Conservation (phyloP, 306 rosid species). For the Arachis stenosperma region DNA sequence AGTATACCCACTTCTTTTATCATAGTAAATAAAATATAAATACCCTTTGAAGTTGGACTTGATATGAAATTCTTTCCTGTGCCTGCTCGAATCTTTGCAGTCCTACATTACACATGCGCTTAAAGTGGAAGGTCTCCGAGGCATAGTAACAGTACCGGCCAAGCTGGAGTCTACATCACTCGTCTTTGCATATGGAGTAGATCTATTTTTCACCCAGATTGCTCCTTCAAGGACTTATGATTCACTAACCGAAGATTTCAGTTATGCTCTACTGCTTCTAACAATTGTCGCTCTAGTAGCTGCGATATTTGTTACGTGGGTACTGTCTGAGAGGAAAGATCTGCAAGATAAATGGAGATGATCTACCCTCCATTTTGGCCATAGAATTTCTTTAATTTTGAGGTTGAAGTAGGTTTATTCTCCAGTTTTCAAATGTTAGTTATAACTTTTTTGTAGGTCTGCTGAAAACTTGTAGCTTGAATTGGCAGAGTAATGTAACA, state of each 20-base stretch:
- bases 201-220: conserved; percentile 82
- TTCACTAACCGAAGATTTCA: conserved; percentile 98
- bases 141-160: conserved; percentile 83
- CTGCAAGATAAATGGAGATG: conserved; percentile 94
- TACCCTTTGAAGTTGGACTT: too few relatives aligned
- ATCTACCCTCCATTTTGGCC: conserved; percentile 36
- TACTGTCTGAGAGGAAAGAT: conserved; percentile 87
- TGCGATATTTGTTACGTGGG: conserved; percentile 88
- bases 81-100: conserved; percentile 54
- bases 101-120: conserved; percentile 83
- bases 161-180: conserved; percentile 94
- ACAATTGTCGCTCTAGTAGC: conserved; percentile 88
- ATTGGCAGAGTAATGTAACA: conserved; percentile 51
- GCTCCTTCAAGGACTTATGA: conserved; percentile 96
- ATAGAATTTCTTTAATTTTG: conserved; percentile 27
- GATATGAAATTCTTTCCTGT: conserved; percentile 26
- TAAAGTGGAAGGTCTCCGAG: conserved; percentile 87
- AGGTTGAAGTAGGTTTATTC: conserved; percentile 39
- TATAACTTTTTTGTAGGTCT: conserved; percentile 35
- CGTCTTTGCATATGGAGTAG: conserved; percentile 89
- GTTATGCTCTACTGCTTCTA: conserved; percentile 93
- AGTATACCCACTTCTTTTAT: conserved; percentile 8
- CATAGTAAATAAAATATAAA: not conserved
- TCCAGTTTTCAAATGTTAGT: conserved; percentile 28
- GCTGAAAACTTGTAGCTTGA: conserved; percentile 37